A percentile compares a stretch with the other conserved stretches of the same genome.
phyloP scores from a whole-genome alignment of 148 eudicot genomes.

The Linanthus parryae region DNA sequence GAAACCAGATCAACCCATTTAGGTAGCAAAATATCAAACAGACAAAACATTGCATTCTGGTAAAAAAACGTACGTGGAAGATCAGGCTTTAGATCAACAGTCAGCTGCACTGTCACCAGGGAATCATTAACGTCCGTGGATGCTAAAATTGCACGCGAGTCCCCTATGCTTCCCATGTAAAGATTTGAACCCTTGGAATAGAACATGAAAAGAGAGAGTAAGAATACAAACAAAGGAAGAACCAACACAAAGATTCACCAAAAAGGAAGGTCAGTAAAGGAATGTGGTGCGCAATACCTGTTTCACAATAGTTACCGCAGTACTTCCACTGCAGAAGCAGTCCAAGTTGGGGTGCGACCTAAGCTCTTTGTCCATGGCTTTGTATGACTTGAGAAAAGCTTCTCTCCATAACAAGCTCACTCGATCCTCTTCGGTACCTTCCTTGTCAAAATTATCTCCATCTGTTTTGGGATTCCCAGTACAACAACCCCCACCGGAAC shows the following conservation, averaged over 20 bases:
- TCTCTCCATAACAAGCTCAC: constrained; percentile 64
- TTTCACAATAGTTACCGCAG: constrained; percentile 79
- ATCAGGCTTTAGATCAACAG: constrained; percentile 99
- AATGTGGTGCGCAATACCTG: constrained; percentile 75
- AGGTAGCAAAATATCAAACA: neutral
- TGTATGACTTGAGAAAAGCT: constrained; percentile 83
- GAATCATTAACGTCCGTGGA: constrained; percentile 57
- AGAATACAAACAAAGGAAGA: neutral
- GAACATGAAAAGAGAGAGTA: constrained; percentile 1
- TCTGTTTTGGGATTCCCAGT: constrained; percentile 43
- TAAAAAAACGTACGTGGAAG: constrained; percentile 60
- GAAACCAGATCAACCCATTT: constrained; percentile 2
- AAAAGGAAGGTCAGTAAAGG: too few species aligned
- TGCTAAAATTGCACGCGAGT: constrained; percentile 91
- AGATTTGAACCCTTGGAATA: constrained; percentile 72
- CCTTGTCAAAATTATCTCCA: constrained; percentile 47
- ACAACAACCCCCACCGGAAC: constrained; percentile 44
- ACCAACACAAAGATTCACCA: neutral
- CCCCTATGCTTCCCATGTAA: constrained; percentile 83
- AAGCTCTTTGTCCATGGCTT: constrained; percentile 93
- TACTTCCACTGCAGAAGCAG: constrained; percentile 99
- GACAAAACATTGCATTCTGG: neutral
- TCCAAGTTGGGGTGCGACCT: constrained; percentile 85
- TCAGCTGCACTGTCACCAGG: constrained; percentile 78
- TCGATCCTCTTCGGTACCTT: constrained; percentile 33